Percentiles rank a stretch among this genome's conserved stretches.
Evolutionary conservation across 768 basidiomycete genomes (phyloP).

Genomic region (Lactarius trivialis): DNA sequence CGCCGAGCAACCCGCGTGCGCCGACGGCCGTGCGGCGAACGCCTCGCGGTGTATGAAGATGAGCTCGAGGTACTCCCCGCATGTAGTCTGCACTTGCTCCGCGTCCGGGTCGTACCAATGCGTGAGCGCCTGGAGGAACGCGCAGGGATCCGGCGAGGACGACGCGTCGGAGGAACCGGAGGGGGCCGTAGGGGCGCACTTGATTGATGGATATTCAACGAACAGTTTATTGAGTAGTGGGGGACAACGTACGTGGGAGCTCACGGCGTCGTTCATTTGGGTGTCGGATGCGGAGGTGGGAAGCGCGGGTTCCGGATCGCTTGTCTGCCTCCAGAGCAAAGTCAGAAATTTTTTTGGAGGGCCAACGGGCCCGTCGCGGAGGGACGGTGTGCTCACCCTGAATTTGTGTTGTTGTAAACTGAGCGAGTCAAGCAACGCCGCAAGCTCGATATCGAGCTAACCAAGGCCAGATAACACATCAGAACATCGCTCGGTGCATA

Average conservation of each 20-base stretch:
- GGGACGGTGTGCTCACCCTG: slow-evolving; percentile 12
- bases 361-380: background rate
- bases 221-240: background rate
- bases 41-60: slow-evolving; percentile 75
- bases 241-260: slow-evolving; percentile 14
- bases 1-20: slow-evolving; percentile 56
- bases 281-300: slow-evolving; percentile 17
- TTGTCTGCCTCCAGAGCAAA: slow-evolving; percentile 22
- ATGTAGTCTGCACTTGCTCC: slow-evolving; percentile 44
- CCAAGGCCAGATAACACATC: background rate
- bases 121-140: slow-evolving; percentile 29
- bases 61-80: slow-evolving; percentile 70
- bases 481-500: background rate
- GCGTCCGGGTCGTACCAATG: slow-evolving; percentile 25
- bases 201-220: background rate
- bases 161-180: slow-evolving; percentile 22
- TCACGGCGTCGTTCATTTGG: slow-evolving; percentile 23
- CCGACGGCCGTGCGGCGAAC: slow-evolving; percentile 52
- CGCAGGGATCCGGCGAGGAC: slow-evolving; percentile 24
- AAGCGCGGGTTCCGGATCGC: slow-evolving; percentile 7
- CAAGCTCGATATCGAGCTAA: slow-evolving; percentile 22
- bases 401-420: slow-evolving; percentile 19
- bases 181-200: slow-evolving; percentile 23
- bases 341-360: slow-evolving; percentile 5
- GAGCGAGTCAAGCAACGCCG: slow-evolving; percentile 18